Evolutionary conservation across 2,329 filamentous ascomycete genomes (phyloP).

Genomic region (Fusarium verticillioides): DNA sequence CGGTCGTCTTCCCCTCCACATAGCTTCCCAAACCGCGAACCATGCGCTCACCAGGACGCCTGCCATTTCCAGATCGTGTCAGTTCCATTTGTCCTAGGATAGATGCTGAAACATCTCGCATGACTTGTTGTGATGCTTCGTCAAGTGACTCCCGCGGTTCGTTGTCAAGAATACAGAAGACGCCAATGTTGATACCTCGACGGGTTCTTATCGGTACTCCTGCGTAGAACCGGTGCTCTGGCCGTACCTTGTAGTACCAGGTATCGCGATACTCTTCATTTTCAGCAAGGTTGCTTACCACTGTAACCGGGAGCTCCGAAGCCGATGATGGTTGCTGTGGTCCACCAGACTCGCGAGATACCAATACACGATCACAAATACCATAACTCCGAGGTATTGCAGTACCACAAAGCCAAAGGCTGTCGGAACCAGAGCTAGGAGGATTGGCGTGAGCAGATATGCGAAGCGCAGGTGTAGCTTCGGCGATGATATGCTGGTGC

Average conservation of each 20-base stretch:
- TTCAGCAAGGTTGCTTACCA: conserved; percentile 48
- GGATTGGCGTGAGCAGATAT: conserved; percentile 46
- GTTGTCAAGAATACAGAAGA: conserved; percentile 48
- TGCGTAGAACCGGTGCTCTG: conserved; percentile 52
- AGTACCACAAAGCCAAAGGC: conserved; percentile 47
- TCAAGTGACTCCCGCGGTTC: conserved; percentile 36
- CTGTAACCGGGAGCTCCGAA: conserved; percentile 45
- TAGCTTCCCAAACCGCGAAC: conserved; percentile 53
- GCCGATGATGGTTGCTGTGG: neutral
- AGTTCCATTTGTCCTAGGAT: conserved; percentile 53
- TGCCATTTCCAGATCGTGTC: conserved; percentile 40
- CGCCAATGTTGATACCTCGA: conserved; percentile 56
- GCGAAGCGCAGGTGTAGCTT: conserved; percentile 57
- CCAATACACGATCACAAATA: conserved; percentile 46
- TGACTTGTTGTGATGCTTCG: conserved; percentile 41
- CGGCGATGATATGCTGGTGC: conserved; percentile 62
- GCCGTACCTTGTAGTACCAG: conserved; percentile 37
- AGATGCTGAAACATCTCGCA: conserved; percentile 45
- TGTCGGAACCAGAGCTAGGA: neutral
- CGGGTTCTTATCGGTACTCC: conserved; percentile 54
- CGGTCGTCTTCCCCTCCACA: conserved; percentile 49
- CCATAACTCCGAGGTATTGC: conserved; percentile 46
- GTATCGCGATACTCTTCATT: conserved; percentile 44
- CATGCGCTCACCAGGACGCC: conserved; percentile 51
- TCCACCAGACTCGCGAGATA: neutral